A percentile compares a stretch with the other conserved stretches of the same genome.
Evolutionary conservation across 2,329 filamentous ascomycete species (phyloP).

Genomic region (Ophiosphaerella korrae): DNA sequence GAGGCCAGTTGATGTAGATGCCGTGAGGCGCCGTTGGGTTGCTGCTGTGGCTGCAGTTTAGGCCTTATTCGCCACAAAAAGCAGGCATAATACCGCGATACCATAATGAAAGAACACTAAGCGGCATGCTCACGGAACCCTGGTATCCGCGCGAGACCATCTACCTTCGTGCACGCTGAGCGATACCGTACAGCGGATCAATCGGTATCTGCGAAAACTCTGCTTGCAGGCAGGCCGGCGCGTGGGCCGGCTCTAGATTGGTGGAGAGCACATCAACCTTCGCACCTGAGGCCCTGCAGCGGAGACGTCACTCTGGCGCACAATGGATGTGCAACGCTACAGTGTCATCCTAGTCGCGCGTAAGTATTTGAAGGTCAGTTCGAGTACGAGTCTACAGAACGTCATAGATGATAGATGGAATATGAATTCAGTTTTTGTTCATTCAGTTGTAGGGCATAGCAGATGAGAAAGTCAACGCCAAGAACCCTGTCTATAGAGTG

Average conservation of each 20-base stretch:
- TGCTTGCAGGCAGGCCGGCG: conserved; percentile 14
- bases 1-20: conserved; percentile 1
- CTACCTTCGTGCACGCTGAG: conserved; percentile 1
- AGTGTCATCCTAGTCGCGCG: not conserved
- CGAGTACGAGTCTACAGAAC: not conserved
- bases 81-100: conserved; percentile 7
- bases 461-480: conserved; percentile 19
- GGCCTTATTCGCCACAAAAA: conserved; percentile 18
- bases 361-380: not conserved
- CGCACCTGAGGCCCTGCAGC: conserved; percentile 21
- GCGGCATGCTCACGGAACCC: not conserved
- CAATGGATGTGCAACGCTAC: not conserved
- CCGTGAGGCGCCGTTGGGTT: not conserved
- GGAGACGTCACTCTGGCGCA: conserved; percentile 17
- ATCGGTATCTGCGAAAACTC: conserved; percentile 21
- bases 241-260: conserved; percentile 15
- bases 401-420: not conserved
- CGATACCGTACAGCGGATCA: conserved; percentile 4
- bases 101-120: not conserved
- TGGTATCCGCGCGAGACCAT: conserved; percentile 1
- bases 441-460: conserved; percentile 17
- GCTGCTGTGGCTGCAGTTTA: conserved; percentile 3
- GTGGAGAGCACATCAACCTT: conserved; percentile 15
- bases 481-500: conserved; percentile 33
- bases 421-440: conserved; percentile 9